phyloP scores from a whole-genome alignment of 192 early-diverging fungal species.

The Coemansia sp. region DNA sequence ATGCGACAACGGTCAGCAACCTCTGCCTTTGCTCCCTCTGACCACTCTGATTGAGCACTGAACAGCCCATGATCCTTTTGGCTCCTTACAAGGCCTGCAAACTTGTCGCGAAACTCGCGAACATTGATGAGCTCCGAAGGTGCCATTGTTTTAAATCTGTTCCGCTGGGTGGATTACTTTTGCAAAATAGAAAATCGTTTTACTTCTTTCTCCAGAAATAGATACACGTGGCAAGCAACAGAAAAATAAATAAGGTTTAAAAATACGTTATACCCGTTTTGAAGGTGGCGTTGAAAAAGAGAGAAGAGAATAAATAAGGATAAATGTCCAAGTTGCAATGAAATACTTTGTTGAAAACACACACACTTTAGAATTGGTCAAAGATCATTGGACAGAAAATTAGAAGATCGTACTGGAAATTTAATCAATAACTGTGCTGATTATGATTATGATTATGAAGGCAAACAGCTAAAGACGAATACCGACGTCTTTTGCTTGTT shows the following conservation, averaged over 20 bases:
- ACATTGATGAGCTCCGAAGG: slow-evolving; percentile 53
- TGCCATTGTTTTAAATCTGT: slow-evolving; percentile 20
- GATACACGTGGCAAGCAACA: too few relatives aligned
- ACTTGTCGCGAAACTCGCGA: slow-evolving; percentile 53
- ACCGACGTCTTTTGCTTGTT: too few relatives aligned
- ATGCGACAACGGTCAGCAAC: slow-evolving; percentile 46
- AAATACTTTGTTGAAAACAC: too few relatives aligned
- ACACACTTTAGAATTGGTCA: background rate
- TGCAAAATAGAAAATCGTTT: too few relatives aligned
- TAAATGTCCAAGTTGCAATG: too few relatives aligned
- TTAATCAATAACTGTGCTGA: background rate
- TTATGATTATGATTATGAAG: background rate
- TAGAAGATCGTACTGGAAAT: background rate
- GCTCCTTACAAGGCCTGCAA: slow-evolving; percentile 37
- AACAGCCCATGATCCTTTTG: slow-evolving; percentile 47
- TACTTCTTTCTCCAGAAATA: too few relatives aligned
- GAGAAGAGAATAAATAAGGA: too few relatives aligned
- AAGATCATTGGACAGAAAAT: background rate
- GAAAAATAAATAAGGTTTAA: too few relatives aligned
- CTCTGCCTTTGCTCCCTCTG: slow-evolving; percentile 25
- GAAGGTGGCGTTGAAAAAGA: too few relatives aligned
- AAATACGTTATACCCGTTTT: too few relatives aligned
- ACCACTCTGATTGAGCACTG: slow-evolving; percentile 41
- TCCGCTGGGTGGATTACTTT: background rate
- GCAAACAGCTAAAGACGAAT: too few relatives aligned